Evolutionary conservation across 176 grass and related monocot genomes (phyloP).

Genomic region (Stipa capillata): DNA sequence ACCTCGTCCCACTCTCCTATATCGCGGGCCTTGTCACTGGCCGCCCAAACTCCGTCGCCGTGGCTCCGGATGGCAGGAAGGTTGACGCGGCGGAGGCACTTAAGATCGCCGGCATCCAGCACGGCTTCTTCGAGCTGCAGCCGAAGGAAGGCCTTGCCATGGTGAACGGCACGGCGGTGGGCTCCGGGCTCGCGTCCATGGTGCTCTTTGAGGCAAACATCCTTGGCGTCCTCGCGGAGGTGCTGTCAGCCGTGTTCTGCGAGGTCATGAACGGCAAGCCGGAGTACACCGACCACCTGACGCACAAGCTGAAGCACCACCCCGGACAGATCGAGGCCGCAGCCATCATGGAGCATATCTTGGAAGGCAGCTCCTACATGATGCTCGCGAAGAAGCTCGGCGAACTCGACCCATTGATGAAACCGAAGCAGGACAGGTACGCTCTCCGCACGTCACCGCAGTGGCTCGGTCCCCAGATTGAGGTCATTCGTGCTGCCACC

Average conservation of each 20-base stretch:
- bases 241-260: conserved; percentile 69
- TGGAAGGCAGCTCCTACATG: conserved; percentile 79
- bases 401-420: conserved; percentile 69
- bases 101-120: conserved; percentile 32
- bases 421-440: conserved; percentile 91
- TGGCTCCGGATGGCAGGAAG: conserved; percentile 12
- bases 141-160: conserved; percentile 91
- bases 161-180: conserved; percentile 84
- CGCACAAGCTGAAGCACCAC: conserved; percentile 90
- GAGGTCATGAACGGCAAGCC: conserved; percentile 91
- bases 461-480: conserved; percentile 85
- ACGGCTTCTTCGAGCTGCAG: conserved; percentile 63
- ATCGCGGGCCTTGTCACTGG: conserved; percentile 70
- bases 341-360: conserved; percentile 81
- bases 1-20: conserved; percentile 76
- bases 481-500: conserved; percentile 75
- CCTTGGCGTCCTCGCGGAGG: conserved; percentile 53
- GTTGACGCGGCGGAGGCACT: conserved; percentile 41
- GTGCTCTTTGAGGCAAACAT: conserved; percentile 76
- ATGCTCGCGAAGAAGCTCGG: conserved; percentile 56
- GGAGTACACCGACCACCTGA: conserved; percentile 82
- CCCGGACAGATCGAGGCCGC: conserved; percentile 87
- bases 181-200: conserved; percentile 61
- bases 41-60: conserved; percentile 40
- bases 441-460: conserved; percentile 90